Evolutionary conservation across 345 rosid genomes (phyloP).

Genomic region (Eucalyptus cloeziana): DNA sequence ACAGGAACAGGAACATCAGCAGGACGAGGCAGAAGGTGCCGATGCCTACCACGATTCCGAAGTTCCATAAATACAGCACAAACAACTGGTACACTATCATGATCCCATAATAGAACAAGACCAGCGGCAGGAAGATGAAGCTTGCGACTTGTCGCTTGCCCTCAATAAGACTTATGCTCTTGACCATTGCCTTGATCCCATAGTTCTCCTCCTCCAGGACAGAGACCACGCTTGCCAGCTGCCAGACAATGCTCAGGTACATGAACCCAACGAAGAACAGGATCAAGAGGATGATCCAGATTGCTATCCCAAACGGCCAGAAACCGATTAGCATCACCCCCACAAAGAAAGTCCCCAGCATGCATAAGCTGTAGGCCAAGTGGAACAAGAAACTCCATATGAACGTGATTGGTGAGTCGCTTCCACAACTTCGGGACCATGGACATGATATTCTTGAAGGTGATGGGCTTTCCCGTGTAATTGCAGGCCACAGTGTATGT

Average conservation of each 20-base stretch:
- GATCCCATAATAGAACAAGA: background rate
- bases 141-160: slow-evolving; percentile 19
- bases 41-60: background rate
- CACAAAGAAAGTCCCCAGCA: background rate
- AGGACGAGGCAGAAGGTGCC: slow-evolving; percentile 3
- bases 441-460: slow-evolving; percentile 17
- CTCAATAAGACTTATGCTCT: slow-evolving; percentile 19
- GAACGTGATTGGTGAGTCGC: slow-evolving; percentile 25
- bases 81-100: background rate
- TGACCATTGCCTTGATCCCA: slow-evolving; percentile 37
- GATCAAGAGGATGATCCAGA: background rate
- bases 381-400: slow-evolving; percentile 11
- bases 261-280: background rate
- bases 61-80: background rate
- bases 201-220: slow-evolving; percentile 3
- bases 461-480: slow-evolving; percentile 14
- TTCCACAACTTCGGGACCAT: slow-evolving; percentile 45
- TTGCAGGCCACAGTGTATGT: slow-evolving; percentile 31
- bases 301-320: background rate
- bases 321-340: background rate
- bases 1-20: slow-evolving; percentile 5
- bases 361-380: slow-evolving; percentile 1
- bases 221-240: background rate
- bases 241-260: background rate
- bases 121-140: slow-evolving; percentile 2